Percentiles rank a stretch among this genome's conserved stretches.
Evolutionary conservation across 371 early-diverging fungal genomes (phyloP).

Genomic region (Lichtheimia corymbifera): DNA sequence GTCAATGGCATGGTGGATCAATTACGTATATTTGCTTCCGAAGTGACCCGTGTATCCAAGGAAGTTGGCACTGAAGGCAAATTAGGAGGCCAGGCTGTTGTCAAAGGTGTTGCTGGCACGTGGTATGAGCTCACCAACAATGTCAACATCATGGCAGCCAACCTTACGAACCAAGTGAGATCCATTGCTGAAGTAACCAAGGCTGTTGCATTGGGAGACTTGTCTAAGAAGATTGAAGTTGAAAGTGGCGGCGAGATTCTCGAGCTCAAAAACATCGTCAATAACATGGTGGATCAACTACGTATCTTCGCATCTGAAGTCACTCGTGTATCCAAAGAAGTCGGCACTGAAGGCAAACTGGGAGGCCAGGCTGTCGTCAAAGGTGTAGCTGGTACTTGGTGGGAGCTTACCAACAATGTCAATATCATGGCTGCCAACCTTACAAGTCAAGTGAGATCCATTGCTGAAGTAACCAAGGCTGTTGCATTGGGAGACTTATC

Average conservation of each 20-base stretch:
- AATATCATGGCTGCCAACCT: slow-evolving; percentile 58
- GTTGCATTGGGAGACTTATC: slow-evolving; percentile 64
- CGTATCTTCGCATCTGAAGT: slow-evolving; percentile 47
- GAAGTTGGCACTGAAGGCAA: too few species aligned
- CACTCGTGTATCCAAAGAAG: too few species aligned
- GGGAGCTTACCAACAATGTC: slow-evolving; percentile 55
- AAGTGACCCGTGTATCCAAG: too few species aligned
- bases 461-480: slow-evolving; percentile 61
- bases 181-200: slow-evolving; percentile 64
- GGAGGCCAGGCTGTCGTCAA: slow-evolving; percentile 37
- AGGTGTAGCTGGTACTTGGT: slow-evolving; percentile 59
- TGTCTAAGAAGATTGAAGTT: slow-evolving; percentile 51
- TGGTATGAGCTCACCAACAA: slow-evolving; percentile 59
- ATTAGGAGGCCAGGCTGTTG: slow-evolving; percentile 56
- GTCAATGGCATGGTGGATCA: slow-evolving; percentile 67
- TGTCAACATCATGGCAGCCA: slow-evolving; percentile 58
- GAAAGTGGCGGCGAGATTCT: slow-evolving; percentile 40
- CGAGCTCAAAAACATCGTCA: slow-evolving; percentile 63
- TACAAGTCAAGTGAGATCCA: slow-evolving; percentile 58
- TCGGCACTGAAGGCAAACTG: slow-evolving; percentile 14
- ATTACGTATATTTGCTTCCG: slow-evolving; percentile 58
- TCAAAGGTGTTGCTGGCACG: slow-evolving; percentile 56
- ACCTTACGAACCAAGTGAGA: slow-evolving; percentile 56
- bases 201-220: slow-evolving; percentile 64
- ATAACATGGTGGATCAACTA: slow-evolving; percentile 62